Evolutionary conservation across 805 yeast genomes (phyloP).

Genomic region (Barnettozyma wickerhamii): DNA sequence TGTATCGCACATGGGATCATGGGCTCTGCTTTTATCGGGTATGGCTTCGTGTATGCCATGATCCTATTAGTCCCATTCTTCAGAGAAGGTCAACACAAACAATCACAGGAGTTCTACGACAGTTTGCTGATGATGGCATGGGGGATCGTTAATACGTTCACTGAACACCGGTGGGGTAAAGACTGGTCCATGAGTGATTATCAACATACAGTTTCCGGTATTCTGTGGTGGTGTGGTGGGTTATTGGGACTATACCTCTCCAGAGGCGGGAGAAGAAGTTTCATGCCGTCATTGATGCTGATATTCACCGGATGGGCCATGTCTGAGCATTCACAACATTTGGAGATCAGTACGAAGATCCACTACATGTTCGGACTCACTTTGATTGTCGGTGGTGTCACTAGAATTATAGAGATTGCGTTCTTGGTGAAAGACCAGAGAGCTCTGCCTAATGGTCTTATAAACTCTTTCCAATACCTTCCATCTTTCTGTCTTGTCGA

Average conservation of each 20-base stretch:
- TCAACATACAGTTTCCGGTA: conserved; percentile 96
- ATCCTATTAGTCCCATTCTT: conserved; percentile 76
- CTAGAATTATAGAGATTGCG: conserved; percentile 74
- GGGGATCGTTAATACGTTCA: conserved; percentile 93
- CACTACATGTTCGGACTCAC: conserved; percentile 84
- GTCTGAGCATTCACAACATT: conserved; percentile 81
- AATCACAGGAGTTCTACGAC: conserved; percentile 84
- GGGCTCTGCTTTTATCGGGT: conserved; percentile 84
- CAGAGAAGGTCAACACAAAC: conserved; percentile 43
- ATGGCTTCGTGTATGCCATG: conserved; percentile 66
- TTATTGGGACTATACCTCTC: conserved; percentile 76
- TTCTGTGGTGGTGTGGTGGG: conserved; percentile 96
- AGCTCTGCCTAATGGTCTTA: conserved; percentile 34
- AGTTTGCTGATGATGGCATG: conserved; percentile 74
- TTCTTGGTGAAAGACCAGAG: conserved; percentile 66
- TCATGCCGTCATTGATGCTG: conserved; percentile 76
- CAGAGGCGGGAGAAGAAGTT: conserved; percentile 61
- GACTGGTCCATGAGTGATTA: conserved; percentile 90
- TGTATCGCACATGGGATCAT: conserved; percentile 96
- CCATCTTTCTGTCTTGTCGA: conserved; percentile 78
- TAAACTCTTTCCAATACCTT: conserved; percentile 76
- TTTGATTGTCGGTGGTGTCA: conserved; percentile 71
- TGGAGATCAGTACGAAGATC: conserved; percentile 76
- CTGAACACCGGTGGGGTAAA: conserved; percentile 97
- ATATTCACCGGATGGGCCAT: conserved; percentile 92